Evolutionary conservation across 2,329 filamentous ascomycete genomes (phyloP).

Genomic region (Pestalotiopsis fici): DNA sequence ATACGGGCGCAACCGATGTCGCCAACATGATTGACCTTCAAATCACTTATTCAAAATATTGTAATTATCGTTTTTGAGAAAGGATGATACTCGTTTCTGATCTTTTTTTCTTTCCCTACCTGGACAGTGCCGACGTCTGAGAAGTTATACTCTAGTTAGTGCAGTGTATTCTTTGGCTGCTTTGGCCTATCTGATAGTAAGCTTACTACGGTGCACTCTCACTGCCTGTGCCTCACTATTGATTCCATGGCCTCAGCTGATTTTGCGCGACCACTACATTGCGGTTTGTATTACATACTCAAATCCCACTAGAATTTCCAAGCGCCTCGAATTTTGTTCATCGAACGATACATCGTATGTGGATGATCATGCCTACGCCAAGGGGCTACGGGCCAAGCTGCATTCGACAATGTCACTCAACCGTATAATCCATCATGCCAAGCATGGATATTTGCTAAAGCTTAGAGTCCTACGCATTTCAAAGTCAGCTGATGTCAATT

Average conservation of each 20-base stretch:
- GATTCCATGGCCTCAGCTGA: background rate
- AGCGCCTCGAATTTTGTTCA: background rate
- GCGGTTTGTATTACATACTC: background rate
- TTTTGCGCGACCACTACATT: background rate
- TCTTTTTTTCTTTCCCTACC: background rate
- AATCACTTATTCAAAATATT: background rate
- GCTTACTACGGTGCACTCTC: background rate
- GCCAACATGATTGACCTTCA: background rate
- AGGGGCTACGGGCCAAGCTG: background rate
- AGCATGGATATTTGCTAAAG: background rate
- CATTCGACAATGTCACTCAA: too few species aligned
- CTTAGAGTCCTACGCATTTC: background rate
- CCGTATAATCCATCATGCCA: too few species aligned
- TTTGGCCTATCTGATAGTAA: background rate
- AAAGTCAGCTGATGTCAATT: background rate
- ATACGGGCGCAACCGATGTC: background rate
- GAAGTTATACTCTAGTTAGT: background rate
- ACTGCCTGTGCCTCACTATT: background rate
- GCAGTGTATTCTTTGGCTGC: background rate
- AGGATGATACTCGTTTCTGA: background rate
- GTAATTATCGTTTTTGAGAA: background rate
- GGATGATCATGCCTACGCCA: background rate
- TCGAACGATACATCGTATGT: background rate
- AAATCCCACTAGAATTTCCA: background rate
- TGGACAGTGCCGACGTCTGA: background rate